Base-by-base conservation (phyloP, 2,329 filamentous ascomycete genomes). In the Aspergillus sergii region DNA sequence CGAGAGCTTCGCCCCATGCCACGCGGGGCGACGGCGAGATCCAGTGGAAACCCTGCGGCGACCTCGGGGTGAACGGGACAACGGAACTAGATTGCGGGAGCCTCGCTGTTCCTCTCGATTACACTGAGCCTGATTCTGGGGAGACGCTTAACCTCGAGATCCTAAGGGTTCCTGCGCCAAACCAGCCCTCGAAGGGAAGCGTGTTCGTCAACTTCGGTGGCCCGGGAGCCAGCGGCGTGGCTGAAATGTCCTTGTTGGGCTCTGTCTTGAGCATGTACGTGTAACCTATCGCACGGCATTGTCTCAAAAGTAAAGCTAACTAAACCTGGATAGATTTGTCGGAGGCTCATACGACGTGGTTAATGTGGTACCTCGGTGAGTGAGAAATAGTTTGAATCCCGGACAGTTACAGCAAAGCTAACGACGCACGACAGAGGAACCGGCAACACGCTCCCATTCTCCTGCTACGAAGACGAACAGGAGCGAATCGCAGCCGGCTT, bases 71-170 rank as follows among this genome's bases (percentile, higher is more conserved):
- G 39, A n/a, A 43, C 2, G 39, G 39, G 14, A 34, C 32, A 34
- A 34, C 32, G 11, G 32, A 34, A 12, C 39, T 68, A 12, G 64
- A 71, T n/a, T 79, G 77, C 61, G 75, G 71, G 1, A 76, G 58
- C n/a, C 61, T 79, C 2, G 34, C 64, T 1, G 76, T 79, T 1
- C 77, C 76, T 6, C 69, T 78, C 1, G 77, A 79, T 60, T 78
- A 77, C 58, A 71, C 69, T 16, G 61, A 71, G 19, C 54, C 62
- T 9, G 57, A 70, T 10, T 66, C 66, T 23, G 64, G 58, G 5
- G 60, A 67, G 41, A 72, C 64, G 0, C 61, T 78, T 28, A 43
- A 70, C 9, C 64, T 78, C 4, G 65, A 74, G 10, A 62, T 76
- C 4, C 51, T 73, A 51, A 72, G 66, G 39, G 56, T 72, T 32